A percentile compares a stretch with the other conserved stretches of the same genome.
phyloP scores from a whole-genome alignment of 2,329 filamentous ascomycete genomes.

The Claviceps capensis region DNA sequence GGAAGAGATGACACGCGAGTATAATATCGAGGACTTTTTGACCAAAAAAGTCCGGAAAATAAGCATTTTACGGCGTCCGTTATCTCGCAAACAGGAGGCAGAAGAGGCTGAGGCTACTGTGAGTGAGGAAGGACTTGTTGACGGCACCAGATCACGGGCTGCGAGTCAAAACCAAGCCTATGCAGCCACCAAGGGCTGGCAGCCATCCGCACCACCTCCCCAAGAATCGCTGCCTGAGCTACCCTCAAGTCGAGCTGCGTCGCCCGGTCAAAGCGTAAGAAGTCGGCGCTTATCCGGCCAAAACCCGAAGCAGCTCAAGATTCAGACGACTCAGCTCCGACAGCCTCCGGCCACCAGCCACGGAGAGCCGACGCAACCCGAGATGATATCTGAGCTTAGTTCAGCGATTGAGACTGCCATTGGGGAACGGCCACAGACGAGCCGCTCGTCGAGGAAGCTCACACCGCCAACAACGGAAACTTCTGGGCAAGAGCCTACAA shows the following conservation, averaged over 20 bases:
- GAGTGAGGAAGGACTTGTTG: conserved; percentile 23
- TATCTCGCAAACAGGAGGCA: conserved; percentile 63
- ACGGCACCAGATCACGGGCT: conserved; percentile 43
- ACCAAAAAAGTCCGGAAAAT: conserved; percentile 40
- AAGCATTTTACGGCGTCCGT: conserved; percentile 27
- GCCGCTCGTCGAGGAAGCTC: neutral
- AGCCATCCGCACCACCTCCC: conserved; percentile 32
- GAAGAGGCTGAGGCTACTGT: conserved; percentile 74
- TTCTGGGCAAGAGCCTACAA: conserved; percentile 6
- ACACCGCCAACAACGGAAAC: conserved; percentile 3
- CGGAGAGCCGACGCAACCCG: conserved; percentile 1
- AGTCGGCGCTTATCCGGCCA: conserved; percentile 69
- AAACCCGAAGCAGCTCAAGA: conserved; percentile 72
- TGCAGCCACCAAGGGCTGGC: conserved; percentile 8
- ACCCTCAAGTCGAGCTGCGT: conserved; percentile 19
- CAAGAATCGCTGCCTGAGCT: conserved; percentile 31
- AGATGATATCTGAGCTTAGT: conserved; percentile 4
- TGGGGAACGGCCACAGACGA: conserved; percentile 4
- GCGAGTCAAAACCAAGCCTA: conserved; percentile 34
- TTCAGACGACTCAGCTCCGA: conserved; percentile 51
- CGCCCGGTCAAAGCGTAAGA: conserved; percentile 43
- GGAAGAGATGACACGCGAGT: conserved; percentile 79
- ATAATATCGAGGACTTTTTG: conserved; percentile 70
- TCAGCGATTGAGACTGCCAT: conserved; percentile 5
- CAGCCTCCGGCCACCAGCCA: conserved; percentile 9